phyloP scores from a whole-genome alignment of 2,329 filamentous ascomycete species.

The Magnaporthales sp. region DNA sequence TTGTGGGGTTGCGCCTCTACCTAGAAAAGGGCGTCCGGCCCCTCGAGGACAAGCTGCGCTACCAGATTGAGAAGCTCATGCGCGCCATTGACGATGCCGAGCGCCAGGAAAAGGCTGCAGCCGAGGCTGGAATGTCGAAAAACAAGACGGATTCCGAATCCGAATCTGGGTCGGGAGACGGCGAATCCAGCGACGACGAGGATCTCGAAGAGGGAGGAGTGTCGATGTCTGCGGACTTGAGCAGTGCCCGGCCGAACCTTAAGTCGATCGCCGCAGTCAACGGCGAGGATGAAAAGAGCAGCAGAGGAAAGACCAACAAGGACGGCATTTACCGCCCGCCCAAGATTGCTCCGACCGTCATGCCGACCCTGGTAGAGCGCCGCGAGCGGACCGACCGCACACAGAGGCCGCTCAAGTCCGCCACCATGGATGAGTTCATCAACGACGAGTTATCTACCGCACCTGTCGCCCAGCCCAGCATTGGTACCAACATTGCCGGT shows the following conservation, averaged over 20 bases:
- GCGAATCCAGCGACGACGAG: slow-evolving; percentile 24
- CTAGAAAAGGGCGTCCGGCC: slow-evolving; percentile 88
- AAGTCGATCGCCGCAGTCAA: slow-evolving; percentile 26
- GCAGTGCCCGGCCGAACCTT: slow-evolving; percentile 23
- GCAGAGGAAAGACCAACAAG: slow-evolving; percentile 12
- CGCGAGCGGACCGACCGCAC: slow-evolving; percentile 53
- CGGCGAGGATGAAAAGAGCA: slow-evolving; percentile 15
- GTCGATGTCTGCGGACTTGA: slow-evolving; percentile 10
- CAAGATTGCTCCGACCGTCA: slow-evolving; percentile 75
- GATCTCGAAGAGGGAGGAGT: slow-evolving; percentile 20
- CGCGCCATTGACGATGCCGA: slow-evolving; percentile 73
- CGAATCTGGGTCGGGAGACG: slow-evolving; percentile 22
- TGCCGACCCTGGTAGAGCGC: slow-evolving; percentile 61
- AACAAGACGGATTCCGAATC: slow-evolving; percentile 22
- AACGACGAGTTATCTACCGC: slow-evolving; percentile 73
- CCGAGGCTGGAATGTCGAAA: slow-evolving; percentile 23
- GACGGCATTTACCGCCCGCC: slow-evolving; percentile 82
- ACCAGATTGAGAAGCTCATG: slow-evolving; percentile 92
- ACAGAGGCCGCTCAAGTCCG: slow-evolving; percentile 54
- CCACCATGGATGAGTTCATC: slow-evolving; percentile 87
- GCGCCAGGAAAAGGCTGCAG: slow-evolving; percentile 29
- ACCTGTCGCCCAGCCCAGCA: slow-evolving; percentile 77
- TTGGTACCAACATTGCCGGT: slow-evolving; percentile 78
- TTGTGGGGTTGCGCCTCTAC: slow-evolving; percentile 87
- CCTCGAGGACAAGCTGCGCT: slow-evolving; percentile 81